Conservation (phyloP, 768 basidiomycete species). For the Mycena sanguinolenta region DNA sequence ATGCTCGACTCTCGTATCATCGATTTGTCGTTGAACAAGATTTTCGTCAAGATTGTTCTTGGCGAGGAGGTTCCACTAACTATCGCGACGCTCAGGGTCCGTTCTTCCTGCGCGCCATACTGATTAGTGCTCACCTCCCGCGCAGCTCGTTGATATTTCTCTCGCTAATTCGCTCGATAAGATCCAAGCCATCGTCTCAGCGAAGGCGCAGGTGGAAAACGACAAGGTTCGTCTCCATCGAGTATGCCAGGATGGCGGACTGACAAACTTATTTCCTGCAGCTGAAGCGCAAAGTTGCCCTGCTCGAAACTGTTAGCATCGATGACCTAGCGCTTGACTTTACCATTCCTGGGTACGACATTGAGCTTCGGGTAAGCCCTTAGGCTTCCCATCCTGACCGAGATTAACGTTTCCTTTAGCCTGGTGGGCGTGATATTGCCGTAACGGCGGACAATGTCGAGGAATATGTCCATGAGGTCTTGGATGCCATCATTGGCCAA, state of each 20-base stretch:
- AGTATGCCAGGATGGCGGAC: neutral
- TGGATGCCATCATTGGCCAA: constrained; percentile 89
- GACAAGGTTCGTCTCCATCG: constrained; percentile 64
- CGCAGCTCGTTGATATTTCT: constrained; percentile 85
- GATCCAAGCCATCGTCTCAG: constrained; percentile 75
- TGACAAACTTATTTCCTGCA: constrained; percentile 37
- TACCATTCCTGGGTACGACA: constrained; percentile 95
- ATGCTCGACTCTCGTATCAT: constrained; percentile 98
- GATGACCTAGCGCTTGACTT: constrained; percentile 96
- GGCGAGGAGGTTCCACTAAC: constrained; percentile 89
- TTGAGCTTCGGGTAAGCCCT: constrained; percentile 84
- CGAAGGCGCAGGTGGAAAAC: constrained; percentile 54
- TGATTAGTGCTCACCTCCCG: constrained; percentile 25
- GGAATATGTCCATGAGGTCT: constrained; percentile 88
- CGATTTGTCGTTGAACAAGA: constrained; percentile 93
- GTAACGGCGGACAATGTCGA: constrained; percentile 92
- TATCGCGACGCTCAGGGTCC: constrained; percentile 85
- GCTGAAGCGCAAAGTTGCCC: constrained; percentile 68
- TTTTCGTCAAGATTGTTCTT: constrained; percentile 93
- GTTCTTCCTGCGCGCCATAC: constrained; percentile 30
- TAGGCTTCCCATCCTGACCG: neutral
- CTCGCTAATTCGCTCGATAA: constrained; percentile 90
- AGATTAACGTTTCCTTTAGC: constrained; percentile 54
- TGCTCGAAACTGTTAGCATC: constrained; percentile 74
- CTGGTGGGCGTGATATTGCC: constrained; percentile 80